Conservation (phyloP, 176 grass and related monocot species). For the Chloris gayana region DNA sequence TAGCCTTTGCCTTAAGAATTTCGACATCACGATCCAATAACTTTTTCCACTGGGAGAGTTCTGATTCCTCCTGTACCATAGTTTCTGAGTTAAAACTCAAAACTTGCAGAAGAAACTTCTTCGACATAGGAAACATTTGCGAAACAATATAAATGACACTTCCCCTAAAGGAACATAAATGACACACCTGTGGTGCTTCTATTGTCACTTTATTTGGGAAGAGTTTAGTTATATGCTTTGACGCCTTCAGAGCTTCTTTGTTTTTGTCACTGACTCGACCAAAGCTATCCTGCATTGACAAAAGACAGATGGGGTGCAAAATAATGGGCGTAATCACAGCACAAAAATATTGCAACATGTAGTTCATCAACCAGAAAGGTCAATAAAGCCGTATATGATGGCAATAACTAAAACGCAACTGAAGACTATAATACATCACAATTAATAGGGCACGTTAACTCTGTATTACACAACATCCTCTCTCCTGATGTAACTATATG, state of each 20-base stretch:
- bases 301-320: slow-evolving; percentile 24
- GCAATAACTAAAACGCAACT: slow-evolving; percentile 18
- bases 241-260: slow-evolving; percentile 76
- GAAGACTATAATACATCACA: slow-evolving; percentile 10
- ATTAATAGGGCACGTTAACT: too few relatives aligned
- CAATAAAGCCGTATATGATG: background rate
- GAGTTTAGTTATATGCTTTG: slow-evolving; percentile 83
- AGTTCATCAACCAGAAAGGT: slow-evolving; percentile 16
- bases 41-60: slow-evolving; percentile 82
- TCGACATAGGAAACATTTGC: slow-evolving; percentile 1
- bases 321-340: background rate
- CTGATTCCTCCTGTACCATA: slow-evolving; percentile 69
- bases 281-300: slow-evolving; percentile 72
- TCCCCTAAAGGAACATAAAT: slow-evolving; percentile 8
- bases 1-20: slow-evolving; percentile 90
- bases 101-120: slow-evolving; percentile 21
- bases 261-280: slow-evolving; percentile 78
- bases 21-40: slow-evolving; percentile 80
- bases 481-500: slow-evolving; percentile 5
- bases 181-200: slow-evolving; percentile 73
- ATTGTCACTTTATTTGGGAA: slow-evolving; percentile 94
- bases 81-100: slow-evolving; percentile 33
- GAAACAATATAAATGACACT: slow-evolving; percentile 35
- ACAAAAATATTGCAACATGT: slow-evolving; percentile 9
- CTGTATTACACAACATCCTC: background rate